These are phyloP conservation scores for Penicillium hordei DNA, from an alignment of 2,329 filamentous ascomycete species.

Conservation along the genomic window DNA sequence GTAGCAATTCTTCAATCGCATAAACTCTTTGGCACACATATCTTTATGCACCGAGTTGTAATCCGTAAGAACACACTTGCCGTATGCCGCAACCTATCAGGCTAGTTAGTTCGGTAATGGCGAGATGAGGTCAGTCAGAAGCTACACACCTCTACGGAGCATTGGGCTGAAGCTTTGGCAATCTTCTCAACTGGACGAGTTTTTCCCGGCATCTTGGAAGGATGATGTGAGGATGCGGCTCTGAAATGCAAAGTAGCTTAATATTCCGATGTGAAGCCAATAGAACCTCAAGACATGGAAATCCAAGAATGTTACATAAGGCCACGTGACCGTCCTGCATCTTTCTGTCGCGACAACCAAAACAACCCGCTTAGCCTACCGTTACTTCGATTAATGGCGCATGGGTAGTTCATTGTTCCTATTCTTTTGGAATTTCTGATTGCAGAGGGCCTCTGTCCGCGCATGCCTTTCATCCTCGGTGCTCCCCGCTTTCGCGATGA, in stretches of 20 bases:
- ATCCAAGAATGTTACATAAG: conserved; percentile 21
- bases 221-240: background rate
- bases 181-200: conserved; percentile 68
- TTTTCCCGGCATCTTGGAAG: conserved; percentile 46
- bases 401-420: conserved; percentile 6
- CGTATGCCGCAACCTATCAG: conserved; percentile 74
- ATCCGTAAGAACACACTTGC: conserved; percentile 85
- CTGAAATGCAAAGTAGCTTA: background rate
- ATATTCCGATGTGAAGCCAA: conserved; percentile 2
- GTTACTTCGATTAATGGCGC: conserved; percentile 1
- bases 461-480: conserved; percentile 11
- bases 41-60: conserved; percentile 90
- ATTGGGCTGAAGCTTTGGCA: conserved; percentile 64
- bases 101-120: conserved; percentile 15
- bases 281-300: background rate
- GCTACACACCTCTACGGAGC: conserved; percentile 60
- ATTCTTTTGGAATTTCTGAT: conserved; percentile 4
- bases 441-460: conserved; percentile 14
- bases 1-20: conserved; percentile 83
- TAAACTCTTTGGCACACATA: conserved; percentile 83
- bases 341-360: conserved; percentile 29
- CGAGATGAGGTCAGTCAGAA: background rate
- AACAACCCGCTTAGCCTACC: conserved; percentile 18
- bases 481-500: conserved; percentile 38
- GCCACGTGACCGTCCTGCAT: conserved; percentile 22